A percentile compares a stretch with the other conserved stretches of the same genome.
Conservation (phyloP, 2,329 filamentous ascomycete species). For the Bipolaris bicolor region DNA sequence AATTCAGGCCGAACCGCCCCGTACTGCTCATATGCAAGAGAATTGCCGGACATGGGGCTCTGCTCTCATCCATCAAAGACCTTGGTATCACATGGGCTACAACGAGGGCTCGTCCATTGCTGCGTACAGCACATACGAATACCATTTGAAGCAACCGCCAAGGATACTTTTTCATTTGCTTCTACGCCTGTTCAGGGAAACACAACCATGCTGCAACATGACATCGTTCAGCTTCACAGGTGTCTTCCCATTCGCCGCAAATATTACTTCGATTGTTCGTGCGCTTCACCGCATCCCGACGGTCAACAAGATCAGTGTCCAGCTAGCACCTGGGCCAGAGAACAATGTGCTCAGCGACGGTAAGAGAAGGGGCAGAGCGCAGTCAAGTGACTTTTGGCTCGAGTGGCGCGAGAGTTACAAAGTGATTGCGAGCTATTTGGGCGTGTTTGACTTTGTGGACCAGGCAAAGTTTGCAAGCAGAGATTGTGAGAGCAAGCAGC, state of each 20-base stretch:
- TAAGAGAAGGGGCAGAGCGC: conserved; percentile 49
- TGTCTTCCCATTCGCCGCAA: conserved; percentile 70
- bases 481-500: conserved; percentile 29
- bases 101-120: conserved; percentile 79
- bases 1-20: conserved; percentile 20
- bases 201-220: conserved; percentile 45
- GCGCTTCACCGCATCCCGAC: conserved; percentile 38
- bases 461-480: conserved; percentile 30
- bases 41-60: conserved; percentile 27
- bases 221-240: conserved; percentile 64
- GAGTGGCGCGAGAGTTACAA: conserved; percentile 46
- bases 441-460: conserved; percentile 28
- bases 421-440: conserved; percentile 32
- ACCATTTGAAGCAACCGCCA: conserved; percentile 68
- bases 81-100: conserved; percentile 69
- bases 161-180: conserved; percentile 63
- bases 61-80: conserved; percentile 62
- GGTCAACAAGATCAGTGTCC: conserved; percentile 45
- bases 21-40: conserved; percentile 12
- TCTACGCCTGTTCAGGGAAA: conserved; percentile 35
- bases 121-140: conserved; percentile 74
- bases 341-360: conserved; percentile 49
- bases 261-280: conserved; percentile 53
- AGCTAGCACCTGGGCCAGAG: conserved; percentile 51
- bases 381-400: conserved; percentile 50